Percentiles rank a stretch among this genome's conserved stretches.
These are phyloP conservation scores for Endocarpon pusillum DNA, from an alignment of 495 filamentous ascomycete genomes.

Conservation along the genomic window DNA sequence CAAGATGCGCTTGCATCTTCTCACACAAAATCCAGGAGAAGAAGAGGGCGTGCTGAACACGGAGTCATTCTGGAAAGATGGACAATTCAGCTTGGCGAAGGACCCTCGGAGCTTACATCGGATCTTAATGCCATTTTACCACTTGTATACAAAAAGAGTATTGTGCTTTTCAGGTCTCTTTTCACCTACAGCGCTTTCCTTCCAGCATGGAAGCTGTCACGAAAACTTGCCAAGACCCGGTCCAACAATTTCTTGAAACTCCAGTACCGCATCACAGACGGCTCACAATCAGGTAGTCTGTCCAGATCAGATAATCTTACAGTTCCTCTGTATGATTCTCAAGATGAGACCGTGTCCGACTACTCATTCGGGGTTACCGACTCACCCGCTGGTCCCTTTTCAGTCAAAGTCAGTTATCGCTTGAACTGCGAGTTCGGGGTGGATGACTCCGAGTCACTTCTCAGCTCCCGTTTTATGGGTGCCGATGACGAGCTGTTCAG, in stretches of 20 bases:
- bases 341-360: slow-evolving; percentile 48
- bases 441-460: slow-evolving; percentile 72
- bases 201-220: slow-evolving; percentile 76
- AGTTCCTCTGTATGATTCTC: slow-evolving; percentile 51
- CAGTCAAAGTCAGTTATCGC: slow-evolving; percentile 65
- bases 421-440: slow-evolving; percentile 79
- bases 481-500: slow-evolving; percentile 75
- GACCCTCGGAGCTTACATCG: slow-evolving; percentile 24
- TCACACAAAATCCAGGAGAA: slow-evolving; percentile 15
- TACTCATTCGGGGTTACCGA: slow-evolving; percentile 67
- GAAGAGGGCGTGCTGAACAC: slow-evolving; percentile 15
- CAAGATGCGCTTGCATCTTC: slow-evolving; percentile 59
- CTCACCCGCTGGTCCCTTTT: slow-evolving; percentile 71
- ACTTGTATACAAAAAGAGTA: slow-evolving; percentile 87
- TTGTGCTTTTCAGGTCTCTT: slow-evolving; percentile 86
- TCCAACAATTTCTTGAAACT: slow-evolving; percentile 47
- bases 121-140: slow-evolving; percentile 60
- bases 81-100: slow-evolving; percentile 59
- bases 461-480: slow-evolving; percentile 94
- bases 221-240: slow-evolving; percentile 47
- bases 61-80: slow-evolving; percentile 83
- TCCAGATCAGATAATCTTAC: slow-evolving; percentile 46
- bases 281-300: slow-evolving; percentile 23
- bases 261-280: slow-evolving; percentile 61
- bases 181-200: slow-evolving; percentile 68